Evolutionary conservation across 2,329 filamentous ascomycete species (phyloP), one percentile per base, ranked within the genome.

Genomic region (Venturia nashicola): DNA sequence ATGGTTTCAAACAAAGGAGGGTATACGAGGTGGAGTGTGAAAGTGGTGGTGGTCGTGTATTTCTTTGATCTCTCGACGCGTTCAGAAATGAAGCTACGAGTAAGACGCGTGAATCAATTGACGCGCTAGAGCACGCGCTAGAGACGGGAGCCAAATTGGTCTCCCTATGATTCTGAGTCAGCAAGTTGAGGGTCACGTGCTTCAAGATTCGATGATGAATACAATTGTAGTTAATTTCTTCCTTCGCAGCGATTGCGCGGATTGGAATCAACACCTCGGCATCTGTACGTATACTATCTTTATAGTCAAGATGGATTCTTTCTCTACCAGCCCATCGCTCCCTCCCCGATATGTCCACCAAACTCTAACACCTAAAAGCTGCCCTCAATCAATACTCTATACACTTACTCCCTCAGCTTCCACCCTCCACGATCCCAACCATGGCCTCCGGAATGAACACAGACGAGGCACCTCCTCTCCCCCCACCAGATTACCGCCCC

Each of bases 401-500:
- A 57, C 14, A 34, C 16, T 5, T 36, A 36, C 3, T 18, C 27
- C 27, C n/a, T 16, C 51, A 9, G 3, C 16, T 27, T 27, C 27
- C 27, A 27, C 27, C 27, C 27, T 27, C 27, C 5, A 16, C 57
- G 4, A 27, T n/a, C 6, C 5, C 39, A 39, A 61, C 23, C 55
- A 61, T 61, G 54, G 54, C 54, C 20, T 64, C 62, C 4, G 62
- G 62, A 40, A 61, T 54, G 40, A 42, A 42, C 55, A 48, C 57
- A 20, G 51, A 64, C 42, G 63, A 65, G 27, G 39, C 63, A 12
- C 59, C 63, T 4, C 63, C 54, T 16, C 18, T 65, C 8, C 63
- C 63, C 23, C 59, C 63, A 39, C 63, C 63, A 48, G 59, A 65
- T 44, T 65, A 46, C 63, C 64, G 61, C 20, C 42, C 57, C 16